Evolutionary conservation across 148 eudicot species (phyloP), one percentile per base, ranked within the genome.

Genomic region (Nyssa sinensis): DNA sequence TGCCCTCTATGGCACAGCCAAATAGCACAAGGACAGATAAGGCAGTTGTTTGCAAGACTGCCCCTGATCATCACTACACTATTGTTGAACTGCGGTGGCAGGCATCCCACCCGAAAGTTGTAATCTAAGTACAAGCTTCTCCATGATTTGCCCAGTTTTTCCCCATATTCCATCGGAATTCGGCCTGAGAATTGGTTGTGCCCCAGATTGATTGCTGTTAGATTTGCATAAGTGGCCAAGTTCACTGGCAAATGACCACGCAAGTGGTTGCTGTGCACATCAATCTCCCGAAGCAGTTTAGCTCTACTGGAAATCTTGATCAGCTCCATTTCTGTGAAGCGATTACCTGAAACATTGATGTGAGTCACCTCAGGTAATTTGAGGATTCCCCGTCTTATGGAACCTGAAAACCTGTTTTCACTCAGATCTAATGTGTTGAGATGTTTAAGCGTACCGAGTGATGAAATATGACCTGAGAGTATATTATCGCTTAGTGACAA

Each of bases 1-100:
- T 92, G 97, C 27, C 97, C 94, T 67, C 90, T 91, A 14, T 57
- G 76, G 31, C 97, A 92, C 75, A 90, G 19, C 30, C 79, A 71
- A 9, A 79, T 33, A 32, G 68, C 76, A 14, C 25, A 32, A 3
- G 89, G 91, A 79, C 97, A 92, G 58, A 62, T 84, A 30, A 90
- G 84, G 72, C 97, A 92, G 67, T 92, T 92, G 47, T 82, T 83
- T 59, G 89, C 84, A 33, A 92, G 62, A 64, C 88, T 86, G 1
- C 89, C 95, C 31, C 53, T 85, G 4, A 88, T 49, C 67, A 39
- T 80, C 10, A 66, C 23, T 17, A 30, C 67, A 7, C 57, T 31
- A 11, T 12, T 31, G 21, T 2, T 74, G 30, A 92, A 88, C 69
- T 80, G 82, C 2, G 76, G 69, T 0, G 97, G 97, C 29, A 88